These are phyloP conservation scores for Camellia sinensis DNA, from an alignment of 148 eudicot genomes.

Conservation along the genomic window DNA sequence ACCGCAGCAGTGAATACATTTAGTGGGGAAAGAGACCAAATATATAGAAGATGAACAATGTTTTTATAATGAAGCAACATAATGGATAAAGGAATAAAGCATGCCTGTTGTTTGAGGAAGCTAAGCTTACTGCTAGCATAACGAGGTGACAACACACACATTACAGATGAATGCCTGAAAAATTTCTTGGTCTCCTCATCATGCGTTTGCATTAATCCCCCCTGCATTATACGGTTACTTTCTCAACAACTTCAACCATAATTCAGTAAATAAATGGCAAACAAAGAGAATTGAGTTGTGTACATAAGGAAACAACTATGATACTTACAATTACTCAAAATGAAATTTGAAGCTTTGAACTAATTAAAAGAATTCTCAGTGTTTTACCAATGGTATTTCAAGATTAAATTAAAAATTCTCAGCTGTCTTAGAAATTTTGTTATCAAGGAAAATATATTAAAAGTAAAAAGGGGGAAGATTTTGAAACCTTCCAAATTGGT, in stretches of 20 bases:
- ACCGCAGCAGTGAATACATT: neutral
- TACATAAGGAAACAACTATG: neutral
- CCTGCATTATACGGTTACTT: conserved; percentile 45
- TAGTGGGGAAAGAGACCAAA: neutral
- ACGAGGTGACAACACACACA: conserved; percentile 81
- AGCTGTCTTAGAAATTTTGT: neutral
- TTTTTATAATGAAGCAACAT: neutral
- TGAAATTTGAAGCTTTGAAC: no score
- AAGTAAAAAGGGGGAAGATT: neutral
- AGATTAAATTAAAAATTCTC: neutral
- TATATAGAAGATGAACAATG: neutral
- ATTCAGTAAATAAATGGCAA: neutral
- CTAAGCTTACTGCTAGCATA: conserved; percentile 83
- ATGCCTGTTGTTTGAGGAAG: conserved; percentile 76
- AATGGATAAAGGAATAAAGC: conserved; percentile 11
- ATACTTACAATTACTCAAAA: no score
- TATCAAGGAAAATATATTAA: neutral
- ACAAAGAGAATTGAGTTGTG: no score
- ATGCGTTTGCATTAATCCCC: conserved; percentile 87
- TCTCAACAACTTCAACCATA: conserved; percentile 1
- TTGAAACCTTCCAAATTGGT: neutral
- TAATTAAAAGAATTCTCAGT: neutral
- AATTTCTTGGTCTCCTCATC: conserved; percentile 91
- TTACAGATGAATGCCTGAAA: conserved; percentile 90
- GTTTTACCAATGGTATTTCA: neutral